A percentile compares a stretch with the other conserved stretches of the same genome.
Evolutionary conservation across 441 rosid genomes (phyloP).

Genomic region (Viola pubescens): DNA sequence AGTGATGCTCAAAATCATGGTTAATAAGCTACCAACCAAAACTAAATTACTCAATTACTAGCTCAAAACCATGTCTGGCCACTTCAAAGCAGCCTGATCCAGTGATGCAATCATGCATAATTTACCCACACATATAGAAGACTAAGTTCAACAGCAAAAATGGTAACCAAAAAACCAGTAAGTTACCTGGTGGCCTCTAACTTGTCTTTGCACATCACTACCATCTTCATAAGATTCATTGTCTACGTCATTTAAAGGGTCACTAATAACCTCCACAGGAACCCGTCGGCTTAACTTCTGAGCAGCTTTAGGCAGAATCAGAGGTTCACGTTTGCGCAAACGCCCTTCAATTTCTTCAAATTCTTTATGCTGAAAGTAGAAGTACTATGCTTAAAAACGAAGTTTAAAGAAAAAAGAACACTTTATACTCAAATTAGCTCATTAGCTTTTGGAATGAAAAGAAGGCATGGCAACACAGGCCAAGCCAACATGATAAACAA

Average conservation of each 20-base stretch:
- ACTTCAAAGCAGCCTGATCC: too few relatives aligned
- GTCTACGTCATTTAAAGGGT: constrained; percentile 75
- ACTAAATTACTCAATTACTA: too few relatives aligned
- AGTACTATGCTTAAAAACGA: background rate
- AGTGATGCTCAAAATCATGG: too few relatives aligned
- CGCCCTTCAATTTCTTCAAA: constrained; percentile 93
- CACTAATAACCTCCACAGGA: constrained; percentile 87
- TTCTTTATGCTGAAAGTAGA: constrained; percentile 78
- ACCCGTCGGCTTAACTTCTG: constrained; percentile 70
- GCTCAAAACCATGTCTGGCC: too few relatives aligned
- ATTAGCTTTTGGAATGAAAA: too few relatives aligned
- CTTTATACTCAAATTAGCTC: too few relatives aligned
- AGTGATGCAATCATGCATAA: too few relatives aligned
- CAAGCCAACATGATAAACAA: constrained; percentile 4
- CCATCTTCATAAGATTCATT: constrained; percentile 88
- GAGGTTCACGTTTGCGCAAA: constrained; percentile 73
- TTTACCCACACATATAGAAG: too few relatives aligned
- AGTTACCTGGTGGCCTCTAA: constrained; percentile 69
- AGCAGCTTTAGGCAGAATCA: constrained; percentile 75
- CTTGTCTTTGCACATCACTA: constrained; percentile 45
- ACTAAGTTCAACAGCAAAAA: too few relatives aligned
- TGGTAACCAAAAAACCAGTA: too few relatives aligned
- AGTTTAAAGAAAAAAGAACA: background rate
- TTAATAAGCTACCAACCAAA: too few relatives aligned
- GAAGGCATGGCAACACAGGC: background rate